Evolutionary conservation across 768 basidiomycete species (phyloP), one percentile per base, ranked within the genome.

Genomic region (Tricholoma furcatifolium): DNA sequence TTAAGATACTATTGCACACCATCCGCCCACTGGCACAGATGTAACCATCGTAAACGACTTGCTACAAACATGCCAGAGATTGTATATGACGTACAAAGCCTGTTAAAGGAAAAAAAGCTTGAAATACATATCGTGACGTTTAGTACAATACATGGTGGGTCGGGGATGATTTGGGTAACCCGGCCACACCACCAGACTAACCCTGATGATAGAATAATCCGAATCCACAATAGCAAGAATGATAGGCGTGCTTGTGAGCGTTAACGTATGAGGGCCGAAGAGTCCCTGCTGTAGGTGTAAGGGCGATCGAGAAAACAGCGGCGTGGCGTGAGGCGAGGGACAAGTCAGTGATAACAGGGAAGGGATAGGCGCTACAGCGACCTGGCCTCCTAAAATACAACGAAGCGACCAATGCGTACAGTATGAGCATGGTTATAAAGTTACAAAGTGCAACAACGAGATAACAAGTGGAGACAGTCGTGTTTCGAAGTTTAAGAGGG

Each of bases 131-230:
- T 32, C 6, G 36, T 36, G 42, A 43, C 45, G 24, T 47, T 48
- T 44, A 34, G 50, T 54, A 54, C 50, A 48, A 55, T 58, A 58
- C 53, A 58, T 52, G 50, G 50, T 15, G 31, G 57, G 53, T 51
- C 57, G 50, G 41, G 47, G 43, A 8, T n/a, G 47, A 27, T 8
- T 47, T 47, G 45, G 39, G 39, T 36, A 34, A 39, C 35, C 42
- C 44, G 43, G 48, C 43, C 50, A 11, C 57, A 43, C 42, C 47
- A 58, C 53, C 46, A 58, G 46, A 58, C 53, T 55, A 55, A 58
- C 42, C 49, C 50, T 47, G 50, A 40, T 55, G 35, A 49, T 58
- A 58, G 12, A 50, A 58, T 55, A 52, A 58, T 54, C 53, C 57
- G 46, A 45, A 51, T 58, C 53, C 57, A 36, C 47, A 35, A 42